phyloP scores from a whole-genome alignment of 2,329 filamentous ascomycete species.

The Colletotrichum spaethianum region DNA sequence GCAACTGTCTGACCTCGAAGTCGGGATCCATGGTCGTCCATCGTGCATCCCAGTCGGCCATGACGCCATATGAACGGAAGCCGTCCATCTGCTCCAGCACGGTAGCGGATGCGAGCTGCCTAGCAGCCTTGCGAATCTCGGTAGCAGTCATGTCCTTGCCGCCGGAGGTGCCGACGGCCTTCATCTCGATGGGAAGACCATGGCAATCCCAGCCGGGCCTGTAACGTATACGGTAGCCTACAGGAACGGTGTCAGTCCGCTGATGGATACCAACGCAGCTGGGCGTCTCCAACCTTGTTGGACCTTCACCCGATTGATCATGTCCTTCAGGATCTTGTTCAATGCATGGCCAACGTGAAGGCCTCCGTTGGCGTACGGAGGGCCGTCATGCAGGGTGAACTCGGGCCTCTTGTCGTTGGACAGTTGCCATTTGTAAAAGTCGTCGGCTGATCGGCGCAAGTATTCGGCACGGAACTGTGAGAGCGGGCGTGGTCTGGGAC shows the following conservation, averaged over 20 bases:
- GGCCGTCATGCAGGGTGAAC: slow-evolving; percentile 94
- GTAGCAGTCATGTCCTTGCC: slow-evolving; percentile 63
- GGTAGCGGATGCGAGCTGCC: slow-evolving; percentile 76
- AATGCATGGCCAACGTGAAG: slow-evolving; percentile 95
- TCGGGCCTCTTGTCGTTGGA: slow-evolving; percentile 67
- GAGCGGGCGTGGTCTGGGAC: slow-evolving; percentile 65
- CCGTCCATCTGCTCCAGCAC: slow-evolving; percentile 80
- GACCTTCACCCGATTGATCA: slow-evolving; percentile 86
- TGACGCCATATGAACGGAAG: slow-evolving; percentile 82
- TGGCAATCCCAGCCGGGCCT: slow-evolving; percentile 98
- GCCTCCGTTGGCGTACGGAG: slow-evolving; percentile 94
- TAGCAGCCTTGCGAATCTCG: slow-evolving; percentile 75
- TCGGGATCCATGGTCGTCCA: slow-evolving; percentile 85
- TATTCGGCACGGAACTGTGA: slow-evolving; percentile 68
- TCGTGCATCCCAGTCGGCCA: slow-evolving; percentile 83
- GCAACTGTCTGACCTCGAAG: slow-evolving; percentile 82
- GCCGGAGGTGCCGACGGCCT: slow-evolving; percentile 78
- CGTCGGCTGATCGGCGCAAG: slow-evolving; percentile 84
- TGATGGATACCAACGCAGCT: not conserved
- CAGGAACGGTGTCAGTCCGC: slow-evolving; percentile 1
- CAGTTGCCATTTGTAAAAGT: slow-evolving; percentile 91
- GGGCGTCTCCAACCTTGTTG: slow-evolving; percentile 68
- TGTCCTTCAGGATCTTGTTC: slow-evolving; percentile 98
- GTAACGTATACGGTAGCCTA: slow-evolving; percentile 80
- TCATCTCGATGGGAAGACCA: slow-evolving; percentile 96